Evolutionary conservation across 2,329 filamentous ascomycete genomes (phyloP).

Genomic region (Colletotrichum nymphaeae): DNA sequence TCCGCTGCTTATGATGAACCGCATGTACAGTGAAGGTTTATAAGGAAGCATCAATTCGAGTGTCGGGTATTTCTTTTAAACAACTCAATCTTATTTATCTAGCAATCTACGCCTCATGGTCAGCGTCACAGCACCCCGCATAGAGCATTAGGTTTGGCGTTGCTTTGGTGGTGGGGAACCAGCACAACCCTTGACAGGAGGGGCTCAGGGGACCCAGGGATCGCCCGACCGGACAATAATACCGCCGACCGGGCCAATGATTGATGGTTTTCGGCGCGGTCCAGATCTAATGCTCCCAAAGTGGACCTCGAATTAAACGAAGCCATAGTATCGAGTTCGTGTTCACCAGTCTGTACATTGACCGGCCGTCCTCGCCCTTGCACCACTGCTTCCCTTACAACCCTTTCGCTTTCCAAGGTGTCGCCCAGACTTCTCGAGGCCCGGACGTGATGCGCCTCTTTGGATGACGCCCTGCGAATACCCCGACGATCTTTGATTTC

Average conservation of each 20-base stretch:
- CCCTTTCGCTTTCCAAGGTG: constrained; percentile 8
- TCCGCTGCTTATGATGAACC: background rate
- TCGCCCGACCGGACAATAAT: constrained; percentile 27
- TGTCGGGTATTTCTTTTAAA: background rate
- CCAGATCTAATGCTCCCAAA: constrained; percentile 25
- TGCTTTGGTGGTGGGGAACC: constrained; percentile 4
- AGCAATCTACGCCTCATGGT: too few species aligned
- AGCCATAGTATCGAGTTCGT: constrained; percentile 28
- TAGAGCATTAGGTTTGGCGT: background rate
- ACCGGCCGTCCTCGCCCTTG: constrained; percentile 14
- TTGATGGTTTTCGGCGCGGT: background rate
- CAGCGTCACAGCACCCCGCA: constrained; percentile 29
- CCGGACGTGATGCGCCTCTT: constrained; percentile 27
- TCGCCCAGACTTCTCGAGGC: background rate
- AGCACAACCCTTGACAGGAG: constrained; percentile 7
- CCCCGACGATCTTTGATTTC: background rate
- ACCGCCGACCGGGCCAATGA: constrained; percentile 28
- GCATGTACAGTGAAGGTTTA: background rate
- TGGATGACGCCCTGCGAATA: constrained; percentile 21
- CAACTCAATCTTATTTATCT: background rate
- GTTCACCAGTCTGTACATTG: constrained; percentile 21
- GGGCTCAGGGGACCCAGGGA: constrained; percentile 8
- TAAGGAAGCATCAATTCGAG: background rate
- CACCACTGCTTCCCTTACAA: constrained; percentile 6
- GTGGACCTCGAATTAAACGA: constrained; percentile 34